Percentiles rank a stretch among this genome's conserved stretches.
phyloP scores from a whole-genome alignment of 305 asterid species.

The Plantago lanceolata region DNA sequence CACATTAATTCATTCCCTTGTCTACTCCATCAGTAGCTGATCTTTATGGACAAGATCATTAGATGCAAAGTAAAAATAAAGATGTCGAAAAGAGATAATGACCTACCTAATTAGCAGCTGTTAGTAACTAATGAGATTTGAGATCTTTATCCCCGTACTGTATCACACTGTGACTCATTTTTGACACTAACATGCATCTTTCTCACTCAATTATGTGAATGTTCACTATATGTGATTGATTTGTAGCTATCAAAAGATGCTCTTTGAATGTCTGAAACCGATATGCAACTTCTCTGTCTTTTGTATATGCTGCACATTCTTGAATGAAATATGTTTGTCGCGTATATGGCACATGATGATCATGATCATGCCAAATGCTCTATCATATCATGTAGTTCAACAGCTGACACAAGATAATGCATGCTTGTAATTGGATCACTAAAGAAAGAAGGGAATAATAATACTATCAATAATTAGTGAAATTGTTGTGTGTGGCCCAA shows the following conservation, averaged over 20 bases:
- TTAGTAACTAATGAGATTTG: not conserved
- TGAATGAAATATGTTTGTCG: not conserved
- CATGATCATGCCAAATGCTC: not conserved
- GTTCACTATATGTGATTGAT: no score
- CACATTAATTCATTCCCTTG: slow-evolving; percentile 30
- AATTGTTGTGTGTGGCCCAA: slow-evolving; percentile 38
- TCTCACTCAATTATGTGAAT: no score
- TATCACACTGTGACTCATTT: no score
- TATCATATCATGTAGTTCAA: not conserved
- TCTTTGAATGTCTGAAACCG: no score
- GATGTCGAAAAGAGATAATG: slow-evolving; percentile 11
- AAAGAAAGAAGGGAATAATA: slow-evolving; percentile 25
- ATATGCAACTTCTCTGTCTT: no score
- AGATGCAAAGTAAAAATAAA: slow-evolving; percentile 26
- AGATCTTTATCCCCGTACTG: not conserved
- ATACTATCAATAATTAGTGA: slow-evolving; percentile 24
- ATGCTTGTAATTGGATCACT: slow-evolving; percentile 23
- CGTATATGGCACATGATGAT: not conserved
- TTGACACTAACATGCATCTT: no score
- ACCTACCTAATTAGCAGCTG: slow-evolving; percentile 7
- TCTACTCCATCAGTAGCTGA: slow-evolving; percentile 25
- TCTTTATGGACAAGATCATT: slow-evolving; percentile 24
- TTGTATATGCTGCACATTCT: no score
- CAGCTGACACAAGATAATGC: not conserved
- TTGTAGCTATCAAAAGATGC: no score